These are phyloP conservation scores for Holtermannia corniformis DNA, from an alignment of 768 basidiomycete genomes.

Conservation along the genomic window DNA sequence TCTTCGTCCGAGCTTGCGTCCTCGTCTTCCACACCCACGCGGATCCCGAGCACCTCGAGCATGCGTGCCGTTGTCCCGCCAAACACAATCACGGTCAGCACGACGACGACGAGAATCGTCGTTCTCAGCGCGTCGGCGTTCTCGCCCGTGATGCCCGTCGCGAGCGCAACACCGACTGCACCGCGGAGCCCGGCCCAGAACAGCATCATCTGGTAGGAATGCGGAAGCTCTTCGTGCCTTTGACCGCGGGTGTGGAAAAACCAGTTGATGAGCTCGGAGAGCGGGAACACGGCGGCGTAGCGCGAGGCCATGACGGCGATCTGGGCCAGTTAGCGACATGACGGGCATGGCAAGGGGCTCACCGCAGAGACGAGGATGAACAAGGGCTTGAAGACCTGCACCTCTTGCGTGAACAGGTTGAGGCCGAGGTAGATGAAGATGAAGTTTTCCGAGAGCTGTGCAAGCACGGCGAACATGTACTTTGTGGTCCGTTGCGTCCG, in stretches of 20 bases:
- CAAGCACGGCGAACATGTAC: conserved; percentile 89
- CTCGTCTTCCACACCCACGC: conserved; percentile 90
- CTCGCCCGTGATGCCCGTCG: conserved; percentile 87
- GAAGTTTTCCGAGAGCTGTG: conserved; percentile 94
- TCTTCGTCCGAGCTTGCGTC: conserved; percentile 51
- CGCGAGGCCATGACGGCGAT: conserved; percentile 87
- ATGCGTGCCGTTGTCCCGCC: conserved; percentile 96
- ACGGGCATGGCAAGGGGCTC: conserved; percentile 11
- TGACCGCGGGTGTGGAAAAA: conserved; percentile 79
- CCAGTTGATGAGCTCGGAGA: conserved; percentile 89
- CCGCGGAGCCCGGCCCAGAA: conserved; percentile 98
- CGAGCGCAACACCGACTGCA: conserved; percentile 94
- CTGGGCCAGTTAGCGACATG: conserved; percentile 19
- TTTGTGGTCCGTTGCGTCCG: conserved; percentile 88
- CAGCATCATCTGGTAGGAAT: conserved; percentile 98
- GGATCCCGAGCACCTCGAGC: conserved; percentile 92
- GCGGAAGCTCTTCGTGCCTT: conserved; percentile 80
- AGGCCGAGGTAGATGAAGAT: conserved; percentile 99
- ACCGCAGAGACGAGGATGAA: conserved; percentile 85
- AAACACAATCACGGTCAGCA: conserved; percentile 85
- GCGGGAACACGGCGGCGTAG: conserved; percentile 89
- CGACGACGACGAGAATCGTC: conserved; percentile 90
- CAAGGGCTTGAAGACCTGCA: conserved; percentile 85
- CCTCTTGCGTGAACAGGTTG: conserved; percentile 85
- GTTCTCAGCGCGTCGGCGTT: conserved; percentile 84